Conservation (phyloP, 108 stramenopile species). For the Ochromonas danica region DNA sequence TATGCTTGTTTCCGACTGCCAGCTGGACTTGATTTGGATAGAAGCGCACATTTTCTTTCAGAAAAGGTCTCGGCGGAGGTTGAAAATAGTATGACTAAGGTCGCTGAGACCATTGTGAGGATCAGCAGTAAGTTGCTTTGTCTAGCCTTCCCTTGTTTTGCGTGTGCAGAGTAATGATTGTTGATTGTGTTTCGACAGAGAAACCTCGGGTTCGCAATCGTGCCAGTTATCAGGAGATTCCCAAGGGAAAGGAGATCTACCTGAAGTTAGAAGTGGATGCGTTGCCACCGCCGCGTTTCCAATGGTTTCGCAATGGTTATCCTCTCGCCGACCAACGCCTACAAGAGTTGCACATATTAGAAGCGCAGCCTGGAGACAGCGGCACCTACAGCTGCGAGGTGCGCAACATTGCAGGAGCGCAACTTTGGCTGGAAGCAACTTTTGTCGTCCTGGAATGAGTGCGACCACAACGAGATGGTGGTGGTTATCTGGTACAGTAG, state of each 20-base stretch:
- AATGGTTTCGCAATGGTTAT: constrained; percentile 7
- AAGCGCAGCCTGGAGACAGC: background rate
- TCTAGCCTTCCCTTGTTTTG: background rate
- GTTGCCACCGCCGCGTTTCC: background rate
- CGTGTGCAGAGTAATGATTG: background rate
- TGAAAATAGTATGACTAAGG: too few relatives aligned
- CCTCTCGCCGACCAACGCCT: background rate
- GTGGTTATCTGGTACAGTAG: too few relatives aligned
- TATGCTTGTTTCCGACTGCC: background rate
- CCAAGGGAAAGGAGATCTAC: background rate
- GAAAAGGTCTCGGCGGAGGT: too few relatives aligned
- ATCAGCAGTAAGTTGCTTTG: too few relatives aligned
- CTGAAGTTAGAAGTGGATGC: background rate
- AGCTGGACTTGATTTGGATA: background rate
- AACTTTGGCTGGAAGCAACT: constrained; percentile 12
- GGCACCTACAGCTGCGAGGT: constrained; percentile 25
- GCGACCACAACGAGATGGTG: too few relatives aligned
- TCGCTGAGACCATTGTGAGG: too few relatives aligned
- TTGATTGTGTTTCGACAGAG: background rate
- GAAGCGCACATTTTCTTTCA: background rate
- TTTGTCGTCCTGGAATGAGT: background rate
- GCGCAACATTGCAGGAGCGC: background rate
- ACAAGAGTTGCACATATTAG: background rate
- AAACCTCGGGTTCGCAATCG: background rate
- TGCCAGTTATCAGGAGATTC: background rate